Conservation (phyloP, 306 rosid species). For the Trifolium repens region DNA sequence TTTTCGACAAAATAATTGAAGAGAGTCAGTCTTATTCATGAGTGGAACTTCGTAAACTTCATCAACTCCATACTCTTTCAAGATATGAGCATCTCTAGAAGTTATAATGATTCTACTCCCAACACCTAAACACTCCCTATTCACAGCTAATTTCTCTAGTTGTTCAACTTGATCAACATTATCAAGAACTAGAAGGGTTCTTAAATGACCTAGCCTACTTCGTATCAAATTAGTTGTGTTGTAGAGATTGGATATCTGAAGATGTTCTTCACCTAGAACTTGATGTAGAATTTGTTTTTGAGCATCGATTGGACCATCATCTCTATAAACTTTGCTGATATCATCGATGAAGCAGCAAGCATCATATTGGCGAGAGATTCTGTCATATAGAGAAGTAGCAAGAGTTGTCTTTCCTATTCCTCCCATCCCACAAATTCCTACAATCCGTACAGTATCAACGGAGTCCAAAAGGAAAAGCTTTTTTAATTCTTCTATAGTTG, state of each 20-base stretch:
- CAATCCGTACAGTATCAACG: conserved; percentile 1
- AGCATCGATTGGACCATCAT: not conserved
- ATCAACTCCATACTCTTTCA: conserved; percentile 4
- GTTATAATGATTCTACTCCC: conserved; percentile 38
- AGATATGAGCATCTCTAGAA: conserved; percentile 26
- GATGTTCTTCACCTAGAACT: not conserved
- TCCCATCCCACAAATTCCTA: conserved; percentile 42
- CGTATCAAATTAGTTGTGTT: not conserved
- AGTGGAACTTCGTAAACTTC: not conserved
- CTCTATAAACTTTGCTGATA: not conserved
- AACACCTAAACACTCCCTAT: not conserved
- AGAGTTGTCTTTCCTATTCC: conserved; percentile 44
- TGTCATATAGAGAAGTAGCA: not conserved
- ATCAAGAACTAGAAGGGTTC: conserved; percentile 20
- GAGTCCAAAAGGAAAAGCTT: not conserved
- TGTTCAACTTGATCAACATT: conserved; percentile 10
- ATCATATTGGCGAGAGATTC: conserved; percentile 10
- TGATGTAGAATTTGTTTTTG: conserved; percentile 21
- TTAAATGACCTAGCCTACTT: not conserved
- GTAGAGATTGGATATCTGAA: not conserved
- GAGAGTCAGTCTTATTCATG: not conserved
- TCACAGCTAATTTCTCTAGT: not conserved
- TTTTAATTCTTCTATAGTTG: conserved; percentile 23
- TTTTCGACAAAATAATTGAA: conserved; percentile 25
- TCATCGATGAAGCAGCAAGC: conserved; percentile 20